Conservation (phyloP, 2,329 filamentous ascomycete genomes). For the Tolypocladium cylindrosporum region DNA sequence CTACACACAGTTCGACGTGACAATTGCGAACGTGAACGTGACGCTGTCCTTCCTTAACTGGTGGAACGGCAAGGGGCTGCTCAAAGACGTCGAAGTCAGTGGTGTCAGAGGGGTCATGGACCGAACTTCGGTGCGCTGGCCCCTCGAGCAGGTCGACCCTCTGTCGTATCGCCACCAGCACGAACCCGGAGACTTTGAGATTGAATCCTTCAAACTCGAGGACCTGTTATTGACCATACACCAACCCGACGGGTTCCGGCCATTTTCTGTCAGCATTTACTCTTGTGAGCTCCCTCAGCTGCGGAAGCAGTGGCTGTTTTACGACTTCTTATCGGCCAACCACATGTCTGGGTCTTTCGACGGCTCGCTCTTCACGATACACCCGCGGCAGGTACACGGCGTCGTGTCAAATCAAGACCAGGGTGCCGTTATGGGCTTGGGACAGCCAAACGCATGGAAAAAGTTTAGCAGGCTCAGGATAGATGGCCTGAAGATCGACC, state of each 20-base stretch:
- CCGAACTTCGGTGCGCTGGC: conserved; percentile 70
- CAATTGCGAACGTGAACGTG: conserved; percentile 90
- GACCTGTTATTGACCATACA: conserved; percentile 87
- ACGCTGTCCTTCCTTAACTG: conserved; percentile 96
- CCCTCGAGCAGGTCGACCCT: conserved; percentile 58
- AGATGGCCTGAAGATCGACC: conserved; percentile 88
- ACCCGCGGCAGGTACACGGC: conserved; percentile 82
- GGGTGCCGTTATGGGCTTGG: conserved; percentile 43
- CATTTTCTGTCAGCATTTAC: conserved; percentile 91
- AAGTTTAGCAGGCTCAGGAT: conserved; percentile 90
- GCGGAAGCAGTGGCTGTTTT: conserved; percentile 94
- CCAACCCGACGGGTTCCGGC: conserved; percentile 83
- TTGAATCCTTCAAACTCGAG: conserved; percentile 93
- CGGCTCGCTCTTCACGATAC: conserved; percentile 92
- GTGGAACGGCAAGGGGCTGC: conserved; percentile 91
- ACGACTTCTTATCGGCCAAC: conserved; percentile 90
- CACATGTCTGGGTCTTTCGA: conserved; percentile 95
- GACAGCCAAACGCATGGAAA: conserved; percentile 72
- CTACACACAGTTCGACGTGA: conserved; percentile 95
- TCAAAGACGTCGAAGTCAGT: conserved; percentile 88
- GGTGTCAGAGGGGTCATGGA: conserved; percentile 90
- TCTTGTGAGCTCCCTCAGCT: conserved; percentile 89
- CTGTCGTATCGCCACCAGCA: conserved; percentile 82
- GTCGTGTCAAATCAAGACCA: conserved; percentile 53
- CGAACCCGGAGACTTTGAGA: conserved; percentile 87